Evolutionary conservation across 352 stramenopile genomes (phyloP), one percentile per base, ranked within the genome.

Genomic region (Elongisporangium anandrum): DNA sequence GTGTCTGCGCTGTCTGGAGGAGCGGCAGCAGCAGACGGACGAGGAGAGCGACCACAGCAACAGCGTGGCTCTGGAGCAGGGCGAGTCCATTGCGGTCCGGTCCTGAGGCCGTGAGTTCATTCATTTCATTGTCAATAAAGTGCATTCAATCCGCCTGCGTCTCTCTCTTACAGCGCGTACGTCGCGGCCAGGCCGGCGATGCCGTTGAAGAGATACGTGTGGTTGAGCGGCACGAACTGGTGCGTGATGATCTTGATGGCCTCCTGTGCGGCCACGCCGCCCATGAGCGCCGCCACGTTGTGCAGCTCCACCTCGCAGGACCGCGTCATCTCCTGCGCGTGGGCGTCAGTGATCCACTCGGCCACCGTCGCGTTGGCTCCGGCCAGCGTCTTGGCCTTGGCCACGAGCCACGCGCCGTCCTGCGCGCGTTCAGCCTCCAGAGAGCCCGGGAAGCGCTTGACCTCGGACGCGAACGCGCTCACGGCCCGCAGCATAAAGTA

Each of bases 191-290:
- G 58, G 2, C 79, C 85, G 5, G 80, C 88, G 65, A 99, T 98
- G 21, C 96, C 97, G 77, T 99, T 99, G 78, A 98, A 99, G 7
- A 99, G 48, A 70, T 98, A 98, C 16, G 96, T 99, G 72, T 99
- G 96, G 70, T 99, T 87, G 5, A 99, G 64, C 0, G 97, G 96
- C 60, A 98, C 78, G 66, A 99, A 99, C 73, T 99, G 95, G 52
- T 97, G 86, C 45, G 97, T 99, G 71, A 99, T 97, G 50, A 99
- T 67, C 74, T 99, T 99, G 52, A 99, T 81, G 16, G 95, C 95
- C 65, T 99, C 97, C 70, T 99, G 97, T 26, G 92, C 90, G 2
- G 96, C 96, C 17, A 99, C 87, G 19, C 96, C 97, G n/a, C 97
- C 97, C 54, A 99, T 81, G 19, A 99, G 72, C 22, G 92, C 90